Evolutionary conservation across 2,329 filamentous ascomycete species (phyloP).

Genomic region (Hymenoscyphus albidus): DNA sequence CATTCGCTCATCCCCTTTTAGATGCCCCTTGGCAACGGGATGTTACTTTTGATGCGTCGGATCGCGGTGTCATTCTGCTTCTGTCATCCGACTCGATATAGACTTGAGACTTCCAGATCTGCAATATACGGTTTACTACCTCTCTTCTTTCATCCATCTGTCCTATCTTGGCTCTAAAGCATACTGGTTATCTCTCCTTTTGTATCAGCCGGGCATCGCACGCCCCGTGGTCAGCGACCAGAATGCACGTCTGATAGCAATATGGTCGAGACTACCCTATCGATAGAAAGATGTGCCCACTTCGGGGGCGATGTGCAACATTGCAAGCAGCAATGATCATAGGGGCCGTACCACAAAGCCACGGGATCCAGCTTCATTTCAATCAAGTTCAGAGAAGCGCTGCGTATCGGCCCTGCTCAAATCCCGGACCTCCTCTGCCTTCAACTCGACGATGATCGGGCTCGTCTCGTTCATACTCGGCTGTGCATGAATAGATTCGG

Average conservation of each 20-base stretch:
- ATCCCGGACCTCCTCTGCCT: not conserved
- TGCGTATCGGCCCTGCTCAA: not conserved
- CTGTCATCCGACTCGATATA: not conserved
- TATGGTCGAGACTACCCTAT: not conserved
- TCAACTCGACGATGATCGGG: not conserved
- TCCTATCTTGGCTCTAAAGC: not conserved
- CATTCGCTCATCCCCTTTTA: not conserved
- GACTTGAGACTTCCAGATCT: not conserved
- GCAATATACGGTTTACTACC: not conserved
- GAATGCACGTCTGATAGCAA: not conserved
- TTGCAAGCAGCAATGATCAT: constrained; percentile 2
- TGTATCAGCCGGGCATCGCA: not conserved
- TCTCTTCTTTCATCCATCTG: not conserved
- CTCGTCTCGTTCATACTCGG: not conserved
- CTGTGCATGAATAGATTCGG: not conserved
- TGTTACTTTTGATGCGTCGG: not conserved
- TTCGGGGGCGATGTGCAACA: not conserved
- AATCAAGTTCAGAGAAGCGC: not conserved
- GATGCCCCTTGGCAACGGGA: not conserved
- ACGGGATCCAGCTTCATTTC: constrained; percentile 2
- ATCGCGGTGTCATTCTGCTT: not conserved
- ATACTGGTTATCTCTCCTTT: not conserved
- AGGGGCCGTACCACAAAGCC: not conserved
- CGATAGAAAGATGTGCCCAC: not conserved
- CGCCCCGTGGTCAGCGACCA: not conserved